A percentile compares a stretch with the other conserved stretches of the same genome.
phyloP scores from a whole-genome alignment of 306 rosid species.

The Carpinus fangiana region DNA sequence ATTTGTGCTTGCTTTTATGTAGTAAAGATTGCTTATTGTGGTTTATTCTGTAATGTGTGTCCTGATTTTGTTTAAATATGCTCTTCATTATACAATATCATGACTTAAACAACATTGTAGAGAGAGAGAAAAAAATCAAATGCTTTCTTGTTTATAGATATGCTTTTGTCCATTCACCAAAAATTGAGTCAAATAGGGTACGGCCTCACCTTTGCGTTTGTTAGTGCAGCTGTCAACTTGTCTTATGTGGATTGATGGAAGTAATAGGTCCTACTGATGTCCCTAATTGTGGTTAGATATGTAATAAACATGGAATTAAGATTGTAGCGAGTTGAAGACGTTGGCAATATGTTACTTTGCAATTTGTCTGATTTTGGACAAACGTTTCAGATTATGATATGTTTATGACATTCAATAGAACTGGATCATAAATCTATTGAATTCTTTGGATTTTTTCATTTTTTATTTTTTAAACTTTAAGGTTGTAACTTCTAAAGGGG shows the following conservation, averaged over 20 bases:
- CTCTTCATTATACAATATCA: neutral
- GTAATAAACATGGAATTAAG: neutral
- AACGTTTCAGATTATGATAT: neutral
- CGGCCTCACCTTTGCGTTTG: neutral
- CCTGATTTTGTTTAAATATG: neutral
- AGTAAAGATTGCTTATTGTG: neutral
- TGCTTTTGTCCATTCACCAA: neutral
- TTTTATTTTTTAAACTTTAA: neutral
- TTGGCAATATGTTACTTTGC: neutral
- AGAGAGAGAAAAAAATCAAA: neutral
- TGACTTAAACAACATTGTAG: neutral
- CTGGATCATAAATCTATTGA: neutral
- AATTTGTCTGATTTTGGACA: neutral
- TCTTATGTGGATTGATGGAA: neutral
- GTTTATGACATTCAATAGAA: neutral
- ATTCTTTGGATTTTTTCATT: too few species aligned
- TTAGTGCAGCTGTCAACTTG: slow-evolving; percentile 1
- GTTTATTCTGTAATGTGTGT: neutral
- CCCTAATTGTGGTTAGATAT: neutral
- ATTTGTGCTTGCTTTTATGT: slow-evolving; percentile 1
- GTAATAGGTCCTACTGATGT: neutral
- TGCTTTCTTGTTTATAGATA: neutral
- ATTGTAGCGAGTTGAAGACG: neutral
- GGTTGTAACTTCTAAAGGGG: neutral
- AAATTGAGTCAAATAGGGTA: neutral